phyloP scores from a whole-genome alignment of 768 basidiomycete species.

The Lactarius hengduanensis region DNA sequence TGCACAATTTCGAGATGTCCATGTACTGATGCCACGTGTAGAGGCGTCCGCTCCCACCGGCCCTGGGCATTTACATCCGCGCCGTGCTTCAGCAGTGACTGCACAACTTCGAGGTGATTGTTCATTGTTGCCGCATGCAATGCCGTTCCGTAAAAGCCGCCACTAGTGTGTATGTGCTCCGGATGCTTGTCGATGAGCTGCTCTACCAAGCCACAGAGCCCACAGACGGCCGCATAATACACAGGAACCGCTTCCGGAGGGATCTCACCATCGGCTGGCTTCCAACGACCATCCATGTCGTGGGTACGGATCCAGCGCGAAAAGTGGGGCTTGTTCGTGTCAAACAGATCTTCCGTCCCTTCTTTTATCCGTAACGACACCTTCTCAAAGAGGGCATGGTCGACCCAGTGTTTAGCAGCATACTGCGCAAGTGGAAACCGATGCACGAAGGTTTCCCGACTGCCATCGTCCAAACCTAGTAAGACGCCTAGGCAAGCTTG shows the following conservation, averaged over 20 bases:
- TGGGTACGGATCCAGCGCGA: neutral
- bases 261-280: neutral
- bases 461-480: neutral
- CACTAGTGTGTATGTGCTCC: neutral
- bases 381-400: neutral
- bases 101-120: neutral
- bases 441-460: neutral
- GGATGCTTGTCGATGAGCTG: neutral
- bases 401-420: neutral
- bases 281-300: neutral
- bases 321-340: neutral
- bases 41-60: neutral
- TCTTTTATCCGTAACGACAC: neutral
- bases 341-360: neutral
- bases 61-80: neutral
- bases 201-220: neutral
- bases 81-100: neutral
- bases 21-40: neutral
- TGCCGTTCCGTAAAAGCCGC: neutral
- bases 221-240: neutral
- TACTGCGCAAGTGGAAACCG: neutral
- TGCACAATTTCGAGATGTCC: neutral
- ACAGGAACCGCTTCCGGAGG: neutral
- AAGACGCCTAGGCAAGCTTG: neutral
- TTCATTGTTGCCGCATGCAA: neutral